Evolutionary conservation across 2,329 filamentous ascomycete genomes (phyloP).

Genomic region (Zymoseptoria passerinii): DNA sequence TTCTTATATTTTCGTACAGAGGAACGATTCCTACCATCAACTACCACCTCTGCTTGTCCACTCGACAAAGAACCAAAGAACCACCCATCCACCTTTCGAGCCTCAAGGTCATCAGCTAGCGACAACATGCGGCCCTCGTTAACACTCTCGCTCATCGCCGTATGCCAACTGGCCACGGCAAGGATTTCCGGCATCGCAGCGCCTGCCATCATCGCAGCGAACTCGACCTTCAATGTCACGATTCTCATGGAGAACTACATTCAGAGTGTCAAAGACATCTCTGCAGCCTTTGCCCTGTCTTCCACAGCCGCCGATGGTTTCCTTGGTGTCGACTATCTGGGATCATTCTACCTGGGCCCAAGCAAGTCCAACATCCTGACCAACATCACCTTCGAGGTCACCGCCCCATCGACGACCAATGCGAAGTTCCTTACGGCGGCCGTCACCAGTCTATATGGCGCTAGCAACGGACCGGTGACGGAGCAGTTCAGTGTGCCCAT

Average conservation of each 20-base stretch:
- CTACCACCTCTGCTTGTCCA: not conserved
- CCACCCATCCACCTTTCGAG: not conserved
- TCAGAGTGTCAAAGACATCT: constrained; percentile 12
- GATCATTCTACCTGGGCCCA: constrained; percentile 13
- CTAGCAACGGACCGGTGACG: constrained; percentile 9
- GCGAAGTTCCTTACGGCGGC: constrained; percentile 7
- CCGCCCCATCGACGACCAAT: constrained; percentile 3
- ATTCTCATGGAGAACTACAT: constrained; percentile 15
- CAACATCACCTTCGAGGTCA: constrained; percentile 13
- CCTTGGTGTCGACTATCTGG: constrained; percentile 10
- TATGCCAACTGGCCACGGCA: constrained; percentile 2
- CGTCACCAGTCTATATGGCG: constrained; percentile 13
- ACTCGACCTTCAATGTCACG: constrained; percentile 8
- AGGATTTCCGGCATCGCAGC: constrained; percentile 11
- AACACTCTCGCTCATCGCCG: not conserved
- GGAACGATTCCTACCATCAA: not conserved
- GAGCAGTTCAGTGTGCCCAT: constrained; percentile 7
- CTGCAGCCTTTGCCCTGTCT: constrained; percentile 8
- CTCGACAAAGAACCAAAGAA: too few relatives aligned
- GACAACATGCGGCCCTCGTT: not conserved
- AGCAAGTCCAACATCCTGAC: constrained; percentile 10
- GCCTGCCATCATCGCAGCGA: constrained; percentile 7
- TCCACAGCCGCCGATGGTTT: not conserved
- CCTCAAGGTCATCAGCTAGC: not conserved
- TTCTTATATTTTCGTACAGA: not conserved